Evolutionary conservation across 2,329 filamentous ascomycete species (phyloP).

Genomic region (Didymella keratinophila): DNA sequence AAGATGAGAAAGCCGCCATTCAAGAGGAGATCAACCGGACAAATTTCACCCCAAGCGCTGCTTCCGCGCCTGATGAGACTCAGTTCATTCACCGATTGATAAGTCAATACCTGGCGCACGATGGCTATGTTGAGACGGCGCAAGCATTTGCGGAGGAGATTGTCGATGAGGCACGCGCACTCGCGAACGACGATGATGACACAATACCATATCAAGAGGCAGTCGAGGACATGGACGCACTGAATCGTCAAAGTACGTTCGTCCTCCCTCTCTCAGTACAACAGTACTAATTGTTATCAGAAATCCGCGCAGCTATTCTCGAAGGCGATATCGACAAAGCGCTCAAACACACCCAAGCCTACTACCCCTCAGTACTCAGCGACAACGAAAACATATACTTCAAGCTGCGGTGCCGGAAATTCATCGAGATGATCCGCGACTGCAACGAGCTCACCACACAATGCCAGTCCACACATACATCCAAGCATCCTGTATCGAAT

Average conservation of each 20-base stretch:
- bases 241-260: conserved; percentile 79
- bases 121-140: conserved; percentile 94
- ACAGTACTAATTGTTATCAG: conserved; percentile 54
- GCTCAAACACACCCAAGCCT: conserved; percentile 78
- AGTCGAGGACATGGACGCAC: conserved; percentile 84
- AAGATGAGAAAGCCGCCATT: conserved; percentile 47
- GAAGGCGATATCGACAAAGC: conserved; percentile 93
- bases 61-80: conserved; percentile 67
- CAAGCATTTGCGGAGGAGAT: conserved; percentile 87
- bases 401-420: conserved; percentile 85
- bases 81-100: conserved; percentile 83
- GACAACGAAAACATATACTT: conserved; percentile 88
- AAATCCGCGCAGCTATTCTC: conserved; percentile 84
- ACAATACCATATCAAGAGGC: conserved; percentile 67
- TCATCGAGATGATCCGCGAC: conserved; percentile 79
- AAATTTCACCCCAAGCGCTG: conserved; percentile 30
- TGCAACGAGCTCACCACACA: conserved; percentile 54
- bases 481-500: conserved; percentile 42
- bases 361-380: conserved; percentile 81
- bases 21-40: conserved; percentile 42
- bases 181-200: conserved; percentile 64
- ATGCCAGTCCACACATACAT: conserved; percentile 32
- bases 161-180: conserved; percentile 72
- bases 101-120: conserved; percentile 89
- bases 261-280: neutral